Percentiles rank a stretch among this genome's conserved stretches.
Evolutionary conservation across 1,284 basidiomycete genomes (phyloP).

Genomic region (Ganoderma boninense): DNA sequence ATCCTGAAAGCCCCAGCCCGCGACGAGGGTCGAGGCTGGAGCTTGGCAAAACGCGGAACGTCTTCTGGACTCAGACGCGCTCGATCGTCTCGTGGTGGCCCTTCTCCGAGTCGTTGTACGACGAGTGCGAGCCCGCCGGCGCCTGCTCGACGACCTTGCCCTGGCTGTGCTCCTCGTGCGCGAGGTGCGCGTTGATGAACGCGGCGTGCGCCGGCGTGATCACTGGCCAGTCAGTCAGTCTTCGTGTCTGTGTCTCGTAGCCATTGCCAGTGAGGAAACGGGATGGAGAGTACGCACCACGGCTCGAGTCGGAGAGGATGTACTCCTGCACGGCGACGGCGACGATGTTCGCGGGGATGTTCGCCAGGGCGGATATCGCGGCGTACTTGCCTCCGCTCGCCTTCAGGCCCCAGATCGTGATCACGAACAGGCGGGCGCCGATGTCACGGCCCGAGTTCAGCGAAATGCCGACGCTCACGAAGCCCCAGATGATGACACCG

Average conservation of each 20-base stretch:
- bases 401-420: conserved; percentile 64
- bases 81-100: conserved; percentile 22
- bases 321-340: conserved; percentile 61
- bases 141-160: conserved; percentile 12
- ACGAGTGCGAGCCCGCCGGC: conserved; percentile 15
- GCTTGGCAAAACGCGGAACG: too few relatives aligned
- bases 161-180: conserved; percentile 38
- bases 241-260: too few relatives aligned
- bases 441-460: conserved; percentile 74
- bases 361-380: conserved; percentile 70
- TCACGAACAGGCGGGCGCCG: conserved; percentile 64
- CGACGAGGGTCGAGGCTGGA: too few relatives aligned
- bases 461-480: conserved; percentile 57
- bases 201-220: conserved; percentile 36
- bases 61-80: neutral
- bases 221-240: conserved; percentile 26
- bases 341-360: conserved; percentile 67
- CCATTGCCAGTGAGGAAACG: too few relatives aligned
- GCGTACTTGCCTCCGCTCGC: conserved; percentile 67
- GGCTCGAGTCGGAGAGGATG: conserved; percentile 61
- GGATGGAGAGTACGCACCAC: conserved; percentile 50
- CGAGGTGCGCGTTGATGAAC: conserved; percentile 35
- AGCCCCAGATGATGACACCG: conserved; percentile 67
- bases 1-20: too few relatives aligned
- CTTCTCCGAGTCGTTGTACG: conserved; percentile 17